A percentile compares a stretch with the other conserved stretches of the same genome.
Evolutionary conservation across 2,329 filamentous ascomycete genomes (phyloP).

Genomic region (Myriosclerotinia scirpicola): DNA sequence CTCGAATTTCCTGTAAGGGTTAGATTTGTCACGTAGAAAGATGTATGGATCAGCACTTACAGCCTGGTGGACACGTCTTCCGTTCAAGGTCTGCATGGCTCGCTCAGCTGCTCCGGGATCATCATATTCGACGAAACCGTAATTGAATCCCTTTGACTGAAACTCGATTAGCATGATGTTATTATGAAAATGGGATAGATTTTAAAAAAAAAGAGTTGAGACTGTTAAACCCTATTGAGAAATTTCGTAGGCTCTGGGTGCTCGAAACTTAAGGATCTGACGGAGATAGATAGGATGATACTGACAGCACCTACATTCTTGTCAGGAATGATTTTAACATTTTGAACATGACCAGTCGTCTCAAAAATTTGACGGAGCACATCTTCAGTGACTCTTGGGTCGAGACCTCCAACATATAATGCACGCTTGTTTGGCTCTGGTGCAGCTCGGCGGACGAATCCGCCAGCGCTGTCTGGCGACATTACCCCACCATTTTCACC

Average conservation of each 20-base stretch:
- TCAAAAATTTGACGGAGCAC: slow-evolving; percentile 97
- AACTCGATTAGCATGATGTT: slow-evolving; percentile 43
- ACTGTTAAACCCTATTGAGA: slow-evolving; percentile 32
- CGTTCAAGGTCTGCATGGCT: slow-evolving; percentile 96
- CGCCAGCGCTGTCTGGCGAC: slow-evolving; percentile 80
- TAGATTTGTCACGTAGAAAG: background rate
- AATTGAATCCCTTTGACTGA: slow-evolving; percentile 95
- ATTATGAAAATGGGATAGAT: slow-evolving; percentile 26
- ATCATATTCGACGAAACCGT: slow-evolving; percentile 98
- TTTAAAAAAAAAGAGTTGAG: slow-evolving; percentile 25
- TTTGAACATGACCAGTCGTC: slow-evolving; percentile 96
- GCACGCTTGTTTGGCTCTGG: slow-evolving; percentile 99
- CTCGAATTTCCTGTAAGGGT: slow-evolving; percentile 78
- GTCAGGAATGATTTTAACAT: slow-evolving; percentile 99
- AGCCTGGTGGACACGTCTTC: slow-evolving; percentile 90
- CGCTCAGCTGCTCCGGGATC: slow-evolving; percentile 94
- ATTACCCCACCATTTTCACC: slow-evolving; percentile 66
- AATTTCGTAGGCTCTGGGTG: slow-evolving; percentile 30
- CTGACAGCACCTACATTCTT: slow-evolving; percentile 80
- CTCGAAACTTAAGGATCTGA: slow-evolving; percentile 29
- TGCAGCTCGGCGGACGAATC: slow-evolving; percentile 83
- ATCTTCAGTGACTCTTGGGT: slow-evolving; percentile 93
- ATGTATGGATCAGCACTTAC: slow-evolving; percentile 54
- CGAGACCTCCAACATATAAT: slow-evolving; percentile 90
- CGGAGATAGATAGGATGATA: slow-evolving; percentile 38